These are phyloP conservation scores for Gamarada debralockiae DNA, from an alignment of 495 filamentous ascomycete species.

Conservation along the genomic window DNA sequence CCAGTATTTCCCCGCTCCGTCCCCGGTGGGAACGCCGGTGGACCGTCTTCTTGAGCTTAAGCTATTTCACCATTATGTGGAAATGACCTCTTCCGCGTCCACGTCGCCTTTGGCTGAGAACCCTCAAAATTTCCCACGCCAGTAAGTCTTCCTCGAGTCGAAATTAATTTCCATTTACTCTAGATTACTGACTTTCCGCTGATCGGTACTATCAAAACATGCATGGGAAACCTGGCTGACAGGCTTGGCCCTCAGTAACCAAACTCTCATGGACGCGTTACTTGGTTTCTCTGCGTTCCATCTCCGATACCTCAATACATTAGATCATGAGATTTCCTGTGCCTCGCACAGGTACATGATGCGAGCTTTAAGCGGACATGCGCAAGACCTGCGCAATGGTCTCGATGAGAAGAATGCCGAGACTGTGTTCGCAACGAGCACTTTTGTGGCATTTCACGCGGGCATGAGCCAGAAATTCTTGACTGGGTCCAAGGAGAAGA, in stretches of 20 bases:
- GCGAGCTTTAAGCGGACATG: not conserved
- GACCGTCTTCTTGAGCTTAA: too few relatives aligned
- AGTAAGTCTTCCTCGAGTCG: too few relatives aligned
- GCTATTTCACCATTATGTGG: too few relatives aligned
- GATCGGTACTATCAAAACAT: too few relatives aligned
- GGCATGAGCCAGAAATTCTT: not conserved
- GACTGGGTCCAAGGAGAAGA: not conserved
- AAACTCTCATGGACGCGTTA: constrained; percentile 4
- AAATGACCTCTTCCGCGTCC: too few relatives aligned
- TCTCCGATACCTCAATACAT: not conserved
- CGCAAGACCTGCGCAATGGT: not conserved
- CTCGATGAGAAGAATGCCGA: constrained; percentile 3
- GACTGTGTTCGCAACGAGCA: not conserved
- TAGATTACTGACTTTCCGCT: too few relatives aligned
- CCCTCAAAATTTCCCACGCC: too few relatives aligned
- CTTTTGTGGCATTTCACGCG: constrained; percentile 1
- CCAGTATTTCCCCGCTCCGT: too few relatives aligned
- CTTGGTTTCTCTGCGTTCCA: constrained; percentile 6
- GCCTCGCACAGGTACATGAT: constrained; percentile 6
- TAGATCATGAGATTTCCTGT: not conserved
- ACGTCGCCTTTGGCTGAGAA: too few relatives aligned
- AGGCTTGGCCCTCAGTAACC: not conserved
- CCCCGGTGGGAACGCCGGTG: too few relatives aligned
- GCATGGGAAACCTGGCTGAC: not conserved
- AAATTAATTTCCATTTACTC: too few relatives aligned